Evolutionary conservation across 768 basidiomycete genomes (phyloP), one percentile per base, ranked within the genome.

Genomic region (Lyophyllum shimeji): DNA sequence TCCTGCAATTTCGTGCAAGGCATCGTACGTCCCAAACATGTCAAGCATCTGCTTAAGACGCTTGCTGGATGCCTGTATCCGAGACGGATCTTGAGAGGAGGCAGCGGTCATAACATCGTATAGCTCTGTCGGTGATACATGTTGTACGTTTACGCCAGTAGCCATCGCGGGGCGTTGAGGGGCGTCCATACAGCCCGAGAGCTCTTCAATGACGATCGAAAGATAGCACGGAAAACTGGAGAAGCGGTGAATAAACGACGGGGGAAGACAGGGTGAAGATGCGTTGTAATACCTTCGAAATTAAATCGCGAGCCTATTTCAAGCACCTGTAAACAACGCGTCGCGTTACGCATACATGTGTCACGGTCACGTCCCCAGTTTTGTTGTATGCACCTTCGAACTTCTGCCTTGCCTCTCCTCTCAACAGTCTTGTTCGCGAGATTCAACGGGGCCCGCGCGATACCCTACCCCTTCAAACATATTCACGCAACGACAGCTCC

Each of bases 1-100:
- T 25, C 83, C 76, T 21, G 90, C 89, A 68, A 93, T 90, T 60
- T 86, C 81, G 61, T 89, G 83, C 46, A 94, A 75, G 18, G 81
- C 79, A 64, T 89, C 83, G 62, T 82, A 89, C 0, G 87, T 82
- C 40, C 91, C 92, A 47, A 83, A 77, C 72, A 83, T 80, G 47
- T 86, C 82, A 23, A 89, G 72, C 68, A 91, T 77, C 59, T 80
- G 69, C 63, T 89, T 89, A 57, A 94, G 79, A 39, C 85, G 82
- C 59, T 81, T 73, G 12, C 83, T 76, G 18, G 79, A 80, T 37
- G 73, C 66, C 58, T 76, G 65, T 69, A 89, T 27, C 66, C 71
- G 71, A 65, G 75, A 63, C 76, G 87, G 82, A 66, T 88, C 80
- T 72, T 92, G 89, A 3, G 90, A 90, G 7, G 83, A 81, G n/a